These are phyloP conservation scores for Dovyalis caffra DNA, from an alignment of 345 rosid species.

Conservation along the genomic window DNA sequence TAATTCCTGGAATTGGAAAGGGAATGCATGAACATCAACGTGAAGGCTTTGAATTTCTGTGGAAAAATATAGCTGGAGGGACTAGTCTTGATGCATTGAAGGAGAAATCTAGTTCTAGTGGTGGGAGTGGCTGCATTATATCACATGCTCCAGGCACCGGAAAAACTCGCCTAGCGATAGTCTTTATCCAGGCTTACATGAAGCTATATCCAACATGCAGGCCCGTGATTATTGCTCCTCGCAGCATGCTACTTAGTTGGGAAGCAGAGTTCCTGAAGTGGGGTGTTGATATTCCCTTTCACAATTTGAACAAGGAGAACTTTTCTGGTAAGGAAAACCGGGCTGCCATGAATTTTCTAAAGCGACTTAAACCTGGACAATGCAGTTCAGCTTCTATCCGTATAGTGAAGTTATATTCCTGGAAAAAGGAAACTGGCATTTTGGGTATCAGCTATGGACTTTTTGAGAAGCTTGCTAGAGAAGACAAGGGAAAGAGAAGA, in stretches of 20 bases:
- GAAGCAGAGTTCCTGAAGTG: constrained; percentile 73
- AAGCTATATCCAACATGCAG: constrained; percentile 45
- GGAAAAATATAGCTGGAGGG: constrained; percentile 72
- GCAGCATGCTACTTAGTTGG: constrained; percentile 75
- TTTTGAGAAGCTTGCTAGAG: constrained; percentile 54
- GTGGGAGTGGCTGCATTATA: constrained; percentile 62
- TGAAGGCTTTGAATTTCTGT: constrained; percentile 78
- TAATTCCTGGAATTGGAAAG: constrained; percentile 48
- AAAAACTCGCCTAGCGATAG: constrained; percentile 69
- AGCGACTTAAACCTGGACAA: constrained; percentile 6
- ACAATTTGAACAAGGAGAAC: constrained; percentile 49
- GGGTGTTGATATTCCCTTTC: constrained; percentile 52
- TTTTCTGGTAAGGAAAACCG: constrained; percentile 44
- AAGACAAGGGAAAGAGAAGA: constrained; percentile 19
- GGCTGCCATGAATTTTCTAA: constrained; percentile 22
- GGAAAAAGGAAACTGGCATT: constrained; percentile 52
- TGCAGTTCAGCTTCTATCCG: constrained; percentile 24
- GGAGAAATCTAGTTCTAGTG: constrained; percentile 19
- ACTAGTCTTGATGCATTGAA: constrained; percentile 44
- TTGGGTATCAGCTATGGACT: constrained; percentile 59
- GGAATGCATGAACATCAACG: constrained; percentile 64
- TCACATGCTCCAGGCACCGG: constrained; percentile 92
- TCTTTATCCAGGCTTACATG: constrained; percentile 56
- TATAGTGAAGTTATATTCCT: constrained; percentile 55
- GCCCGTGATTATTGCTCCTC: constrained; percentile 72